phyloP scores from a whole-genome alignment of 208 protist species.

The Crithidia acanthocephali region DNA sequence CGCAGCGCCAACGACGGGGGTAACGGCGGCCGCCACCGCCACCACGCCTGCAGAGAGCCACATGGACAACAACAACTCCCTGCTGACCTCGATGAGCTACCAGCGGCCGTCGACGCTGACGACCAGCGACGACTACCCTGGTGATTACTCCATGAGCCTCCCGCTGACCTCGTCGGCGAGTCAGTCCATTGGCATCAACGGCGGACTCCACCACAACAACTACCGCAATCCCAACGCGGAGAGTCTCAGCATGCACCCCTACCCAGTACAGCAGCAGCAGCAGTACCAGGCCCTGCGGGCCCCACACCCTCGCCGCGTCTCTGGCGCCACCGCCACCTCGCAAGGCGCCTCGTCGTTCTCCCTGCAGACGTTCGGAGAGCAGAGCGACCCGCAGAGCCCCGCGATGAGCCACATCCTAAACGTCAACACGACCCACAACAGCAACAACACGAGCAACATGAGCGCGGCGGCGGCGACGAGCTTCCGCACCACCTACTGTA shows the following conservation, averaged over 20 bases:
- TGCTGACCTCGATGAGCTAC: slow-evolving; percentile 55
- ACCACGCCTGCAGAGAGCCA: neutral
- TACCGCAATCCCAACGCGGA: neutral
- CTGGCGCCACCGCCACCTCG: slow-evolving; percentile 17
- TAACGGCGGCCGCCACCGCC: neutral
- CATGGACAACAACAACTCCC: slow-evolving; percentile 11
- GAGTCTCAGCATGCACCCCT: slow-evolving; percentile 6
- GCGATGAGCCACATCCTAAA: neutral
- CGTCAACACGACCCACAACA: neutral
- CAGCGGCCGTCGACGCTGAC: slow-evolving; percentile 36
- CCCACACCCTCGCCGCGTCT: slow-evolving; percentile 29
- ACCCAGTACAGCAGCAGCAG: neutral
- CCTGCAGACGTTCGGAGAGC: slow-evolving; percentile 15
- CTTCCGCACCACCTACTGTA: slow-evolving; percentile 58
- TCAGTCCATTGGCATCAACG: slow-evolving; percentile 12
- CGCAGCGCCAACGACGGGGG: neutral
- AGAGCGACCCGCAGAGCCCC: neutral
- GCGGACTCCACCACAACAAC: neutral
- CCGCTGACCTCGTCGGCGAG: slow-evolving; percentile 43
- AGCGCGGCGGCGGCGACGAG: slow-evolving; percentile 23
- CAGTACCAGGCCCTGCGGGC: slow-evolving; percentile 18
- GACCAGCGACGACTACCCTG: slow-evolving; percentile 23
- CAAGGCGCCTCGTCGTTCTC: slow-evolving; percentile 25
- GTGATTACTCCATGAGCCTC: slow-evolving; percentile 41
- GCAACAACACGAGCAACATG: neutral